Base-by-base conservation (phyloP, 148 eudicot genomes). In the Vaccinium macrocarpon region DNA sequence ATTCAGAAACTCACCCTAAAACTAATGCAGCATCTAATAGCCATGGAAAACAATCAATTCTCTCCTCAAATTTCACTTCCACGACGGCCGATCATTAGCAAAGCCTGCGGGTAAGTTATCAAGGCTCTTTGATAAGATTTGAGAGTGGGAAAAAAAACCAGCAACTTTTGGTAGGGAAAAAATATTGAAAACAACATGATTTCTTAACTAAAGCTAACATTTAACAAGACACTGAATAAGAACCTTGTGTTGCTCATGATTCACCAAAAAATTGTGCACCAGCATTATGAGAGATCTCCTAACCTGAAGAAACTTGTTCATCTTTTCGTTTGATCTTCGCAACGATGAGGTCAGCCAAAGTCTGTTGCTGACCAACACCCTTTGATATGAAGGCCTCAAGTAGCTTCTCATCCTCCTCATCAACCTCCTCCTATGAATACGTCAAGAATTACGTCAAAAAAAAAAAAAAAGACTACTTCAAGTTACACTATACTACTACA, bases 391-490 rank as follows among this genome's bases (percentile, higher is more conserved):
- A 95, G n/a, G 96, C 91, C 55, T 97, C 98, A 79, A 97, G 86
- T 88, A 97, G 87, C 86, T 87, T 89, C 86, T 92, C 98, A 59
- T 93, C 99, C 14, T 92, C 97, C 88, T 97, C 97, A 80, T 97
- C 86, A 55, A 92, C 86, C 81, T 92, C 89, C 49, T 91, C 94
- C 93, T 92, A 79, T 78, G 10, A 38, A 48, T 7, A 25, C n/a
- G 51, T 53, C 55, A 27, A 19, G 81, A 76, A 0, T 49, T 15
- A 1, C 38, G 3, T 35, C 4, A 8, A 76, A 32, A 27, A 82
- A 18, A 74, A 55, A 11, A 1, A 32, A 81, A 2, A 83, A 19
- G 14, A 52, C 29, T 23, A 38, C 23, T 10, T 42, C 56, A 0
- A 35, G 35, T 55, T 35, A 18, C n/a, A 27, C 53, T 8, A 21